These are phyloP conservation scores for Rhododendron ferrugineum DNA, from an alignment of 148 eudicot genomes.

Conservation along the genomic window DNA sequence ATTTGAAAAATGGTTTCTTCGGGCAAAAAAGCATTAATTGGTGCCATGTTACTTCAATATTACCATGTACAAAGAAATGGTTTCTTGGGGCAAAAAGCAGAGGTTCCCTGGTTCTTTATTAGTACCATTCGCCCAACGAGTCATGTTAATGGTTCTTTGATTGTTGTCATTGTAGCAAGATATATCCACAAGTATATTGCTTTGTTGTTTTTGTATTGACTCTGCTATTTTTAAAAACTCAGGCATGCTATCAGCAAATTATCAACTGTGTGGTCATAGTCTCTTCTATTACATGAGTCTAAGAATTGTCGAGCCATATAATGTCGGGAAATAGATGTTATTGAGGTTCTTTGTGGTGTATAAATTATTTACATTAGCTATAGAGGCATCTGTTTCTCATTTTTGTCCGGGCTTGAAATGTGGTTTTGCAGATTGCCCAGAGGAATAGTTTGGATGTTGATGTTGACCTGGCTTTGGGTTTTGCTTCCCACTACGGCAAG, in stretches of 20 bases:
- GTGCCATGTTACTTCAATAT: neutral
- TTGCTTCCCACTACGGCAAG: constrained; percentile 91
- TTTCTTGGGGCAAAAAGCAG: neutral
- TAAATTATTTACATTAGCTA: neutral
- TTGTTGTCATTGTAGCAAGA: neutral
- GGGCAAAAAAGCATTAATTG: neutral
- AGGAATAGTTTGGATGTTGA: constrained; percentile 95
- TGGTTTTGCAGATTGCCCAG: constrained; percentile 71
- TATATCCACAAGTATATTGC: neutral
- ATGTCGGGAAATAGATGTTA: neutral
- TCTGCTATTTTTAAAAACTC: neutral
- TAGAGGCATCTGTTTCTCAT: constrained; percentile 1
- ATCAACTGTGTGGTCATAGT: neutral
- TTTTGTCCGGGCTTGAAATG: neutral
- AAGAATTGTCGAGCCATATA: neutral
- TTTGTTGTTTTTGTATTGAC: neutral
- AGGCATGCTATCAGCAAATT: neutral
- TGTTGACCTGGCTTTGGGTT: constrained; percentile 91
- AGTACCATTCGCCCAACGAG: neutral
- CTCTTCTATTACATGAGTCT: neutral
- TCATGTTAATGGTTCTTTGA: neutral
- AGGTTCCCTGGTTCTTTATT: neutral
- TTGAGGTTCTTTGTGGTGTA: neutral
- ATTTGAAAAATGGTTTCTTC: neutral
- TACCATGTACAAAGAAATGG: neutral